Conservation (phyloP, 2,329 filamentous ascomycete species). For the Curvularia verruculosa region DNA sequence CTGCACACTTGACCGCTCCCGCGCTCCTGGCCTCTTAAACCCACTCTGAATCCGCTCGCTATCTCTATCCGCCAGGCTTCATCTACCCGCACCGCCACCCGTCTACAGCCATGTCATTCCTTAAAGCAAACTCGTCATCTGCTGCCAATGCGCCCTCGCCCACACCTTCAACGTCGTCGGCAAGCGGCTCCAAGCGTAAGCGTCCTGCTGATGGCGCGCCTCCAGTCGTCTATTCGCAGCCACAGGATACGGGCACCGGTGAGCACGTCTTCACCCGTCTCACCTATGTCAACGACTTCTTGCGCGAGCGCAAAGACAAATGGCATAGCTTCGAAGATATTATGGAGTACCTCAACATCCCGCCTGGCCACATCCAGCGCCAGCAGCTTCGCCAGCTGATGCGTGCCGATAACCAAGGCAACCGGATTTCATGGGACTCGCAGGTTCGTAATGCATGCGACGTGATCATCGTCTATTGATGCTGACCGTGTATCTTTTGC, state of each 20-base stretch:
- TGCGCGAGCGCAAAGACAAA: conserved; percentile 63
- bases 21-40: not conserved
- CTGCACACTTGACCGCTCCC: conserved; percentile 25
- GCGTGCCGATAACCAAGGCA: conserved; percentile 60
- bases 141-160: conserved; percentile 65
- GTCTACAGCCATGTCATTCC: conserved; percentile 42
- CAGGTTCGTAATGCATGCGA: conserved; percentile 15
- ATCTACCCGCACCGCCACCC: not conserved
- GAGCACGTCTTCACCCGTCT: conserved; percentile 85
- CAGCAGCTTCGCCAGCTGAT: conserved; percentile 69
- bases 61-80: conserved; percentile 1
- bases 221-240: conserved; percentile 73
- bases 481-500: not conserved
- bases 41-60: not conserved
- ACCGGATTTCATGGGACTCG: conserved; percentile 65
- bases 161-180: conserved; percentile 55
- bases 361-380: conserved; percentile 64
- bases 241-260: conserved; percentile 75
- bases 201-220: conserved; percentile 57
- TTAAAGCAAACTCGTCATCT: conserved; percentile 37
- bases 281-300: conserved; percentile 75
- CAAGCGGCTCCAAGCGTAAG: conserved; percentile 59
- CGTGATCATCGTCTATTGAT: not conserved
- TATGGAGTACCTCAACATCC: conserved; percentile 78
- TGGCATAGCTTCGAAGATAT: conserved; percentile 76